Evolutionary conservation across 1,284 basidiomycete genomes (phyloP).

Genomic region (Ganoderma boninense): DNA sequence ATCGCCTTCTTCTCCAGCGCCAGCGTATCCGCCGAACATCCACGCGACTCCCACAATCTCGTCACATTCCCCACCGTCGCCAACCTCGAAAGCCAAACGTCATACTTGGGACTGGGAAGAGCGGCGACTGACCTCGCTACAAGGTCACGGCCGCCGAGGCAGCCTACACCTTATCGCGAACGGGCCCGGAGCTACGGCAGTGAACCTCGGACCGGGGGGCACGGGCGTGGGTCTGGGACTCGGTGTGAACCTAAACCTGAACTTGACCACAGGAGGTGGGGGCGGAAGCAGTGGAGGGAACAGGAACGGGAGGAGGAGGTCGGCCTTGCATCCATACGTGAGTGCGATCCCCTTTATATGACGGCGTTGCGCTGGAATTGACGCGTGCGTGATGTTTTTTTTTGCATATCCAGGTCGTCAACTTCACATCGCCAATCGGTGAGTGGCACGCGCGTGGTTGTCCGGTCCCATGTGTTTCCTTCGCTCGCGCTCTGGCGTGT

Average conservation of each 20-base stretch:
- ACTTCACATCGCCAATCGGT: slow-evolving; percentile 46
- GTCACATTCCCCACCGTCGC: slow-evolving; percentile 14
- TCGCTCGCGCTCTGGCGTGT: no score
- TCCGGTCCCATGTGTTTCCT: not conserved
- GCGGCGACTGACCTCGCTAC: slow-evolving; percentile 13
- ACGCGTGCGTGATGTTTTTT: slow-evolving; percentile 1
- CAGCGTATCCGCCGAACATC: slow-evolving; percentile 2
- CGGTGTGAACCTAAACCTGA: slow-evolving; percentile 4
- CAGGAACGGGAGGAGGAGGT: slow-evolving; percentile 23
- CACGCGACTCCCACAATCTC: not conserved
- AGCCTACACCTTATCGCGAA: slow-evolving; percentile 25
- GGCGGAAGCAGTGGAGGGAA: slow-evolving; percentile 14
- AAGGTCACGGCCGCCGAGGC: not conserved
- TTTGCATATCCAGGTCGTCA: slow-evolving; percentile 32
- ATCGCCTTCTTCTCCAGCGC: not conserved
- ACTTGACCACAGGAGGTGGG: not conserved
- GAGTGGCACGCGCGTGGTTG: slow-evolving; percentile 14
- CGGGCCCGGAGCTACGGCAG: slow-evolving; percentile 18
- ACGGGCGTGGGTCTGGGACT: slow-evolving; percentile 10
- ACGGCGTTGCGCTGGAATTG: slow-evolving; percentile 5
- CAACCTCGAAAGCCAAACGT: slow-evolving; percentile 19
- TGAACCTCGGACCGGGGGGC: slow-evolving; percentile 19
- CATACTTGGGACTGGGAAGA: slow-evolving; percentile 33
- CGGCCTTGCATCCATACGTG: slow-evolving; percentile 45
- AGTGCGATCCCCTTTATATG: slow-evolving; percentile 18